Evolutionary conservation across 805 yeast species (phyloP), one percentile per base, ranked within the genome.

Genomic region (Wickerhamiella nectarea): DNA sequence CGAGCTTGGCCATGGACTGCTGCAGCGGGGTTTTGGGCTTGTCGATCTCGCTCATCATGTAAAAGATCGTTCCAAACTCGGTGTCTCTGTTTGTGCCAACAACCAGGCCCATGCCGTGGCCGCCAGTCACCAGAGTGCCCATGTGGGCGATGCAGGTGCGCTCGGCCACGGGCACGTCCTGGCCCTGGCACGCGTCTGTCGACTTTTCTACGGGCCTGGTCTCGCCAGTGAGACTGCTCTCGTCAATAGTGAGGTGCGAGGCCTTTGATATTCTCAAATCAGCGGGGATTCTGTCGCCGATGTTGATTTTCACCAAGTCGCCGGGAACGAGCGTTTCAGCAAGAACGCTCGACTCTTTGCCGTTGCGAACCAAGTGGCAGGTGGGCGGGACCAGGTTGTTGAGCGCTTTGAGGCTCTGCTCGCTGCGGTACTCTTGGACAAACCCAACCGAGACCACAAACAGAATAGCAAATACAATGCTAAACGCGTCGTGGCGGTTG

Each of bases 11-110:
- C 99, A 91, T 91, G 8, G 95, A 80, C 48, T 76, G 72, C 65
- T 91, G 99, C 52, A 91, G 68, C 2, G 99, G 99, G 14, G 99
- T 91, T 64, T 91, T 91, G 42, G 99, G 99, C 63, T 91, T 91
- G 61, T 86, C 95, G 52, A 91, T 91, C 41, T 76, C 80, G 29
- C 80, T 73, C 94, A 91, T 85, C 95, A 91, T 86, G 52, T 81
- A 87, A 58, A 86, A 91, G 12, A 91, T 96, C 37, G 80, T 70
- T 41, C 99, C 99, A 63, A 91, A 86, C 40, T 93, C 95, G 2
- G 98, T 89, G 51, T 78, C 75, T 31, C 73, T 68, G 31, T 93
- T 94, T 1, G 95, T 91, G 10, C 89, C 95, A 26, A 91, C 74
- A 12, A 91, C 98, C 34, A 91, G 71, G 49, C 98, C 99, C 1